A percentile compares a stretch with the other conserved stretches of the same genome.
These are phyloP conservation scores for Botrytis elliptica DNA, from an alignment of 2,329 filamentous ascomycete genomes.

Conservation along the genomic window DNA sequence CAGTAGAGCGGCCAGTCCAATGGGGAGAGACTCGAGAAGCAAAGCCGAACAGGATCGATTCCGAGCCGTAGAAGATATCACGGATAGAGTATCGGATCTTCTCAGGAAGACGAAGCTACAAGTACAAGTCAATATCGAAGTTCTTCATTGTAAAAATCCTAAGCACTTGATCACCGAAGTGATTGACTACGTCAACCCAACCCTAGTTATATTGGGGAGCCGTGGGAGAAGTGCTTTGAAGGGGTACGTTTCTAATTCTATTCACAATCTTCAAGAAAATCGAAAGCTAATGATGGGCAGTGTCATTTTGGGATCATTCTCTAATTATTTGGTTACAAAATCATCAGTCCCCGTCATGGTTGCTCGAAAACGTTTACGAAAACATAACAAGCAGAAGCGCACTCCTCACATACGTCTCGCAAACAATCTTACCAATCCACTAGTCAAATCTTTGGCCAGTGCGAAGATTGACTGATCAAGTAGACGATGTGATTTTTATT, in stretches of 20 bases:
- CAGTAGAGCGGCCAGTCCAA: conserved; percentile 35
- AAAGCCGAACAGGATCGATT: conserved; percentile 76
- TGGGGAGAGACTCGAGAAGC: conserved; percentile 48
- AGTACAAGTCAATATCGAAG: conserved; percentile 90
- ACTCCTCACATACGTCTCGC: conserved; percentile 65
- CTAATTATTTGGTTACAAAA: conserved; percentile 95
- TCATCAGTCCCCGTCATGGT: conserved; percentile 98
- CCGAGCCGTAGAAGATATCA: conserved; percentile 79
- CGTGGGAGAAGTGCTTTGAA: conserved; percentile 89
- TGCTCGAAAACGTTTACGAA: conserved; percentile 82
- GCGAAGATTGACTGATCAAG: conserved; percentile 25
- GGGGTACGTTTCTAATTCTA: conserved; percentile 57
- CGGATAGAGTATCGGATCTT: conserved; percentile 78
- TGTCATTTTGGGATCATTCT: conserved; percentile 92
- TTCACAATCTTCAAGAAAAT: background rate
- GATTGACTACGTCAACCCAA: conserved; percentile 89
- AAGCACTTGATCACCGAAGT: conserved; percentile 96
- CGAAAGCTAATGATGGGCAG: conserved; percentile 48
- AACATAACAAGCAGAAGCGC: conserved; percentile 79
- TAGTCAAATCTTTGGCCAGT: conserved; percentile 19
- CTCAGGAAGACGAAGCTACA: conserved; percentile 89
- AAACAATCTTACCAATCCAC: conserved; percentile 75
- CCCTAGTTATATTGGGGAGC: conserved; percentile 88
- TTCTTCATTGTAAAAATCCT: conserved; percentile 97
- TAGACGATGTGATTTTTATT: background rate